Base-by-base conservation (phyloP, 1,139 yeast species). In the Suhomyces anneliseae region DNA sequence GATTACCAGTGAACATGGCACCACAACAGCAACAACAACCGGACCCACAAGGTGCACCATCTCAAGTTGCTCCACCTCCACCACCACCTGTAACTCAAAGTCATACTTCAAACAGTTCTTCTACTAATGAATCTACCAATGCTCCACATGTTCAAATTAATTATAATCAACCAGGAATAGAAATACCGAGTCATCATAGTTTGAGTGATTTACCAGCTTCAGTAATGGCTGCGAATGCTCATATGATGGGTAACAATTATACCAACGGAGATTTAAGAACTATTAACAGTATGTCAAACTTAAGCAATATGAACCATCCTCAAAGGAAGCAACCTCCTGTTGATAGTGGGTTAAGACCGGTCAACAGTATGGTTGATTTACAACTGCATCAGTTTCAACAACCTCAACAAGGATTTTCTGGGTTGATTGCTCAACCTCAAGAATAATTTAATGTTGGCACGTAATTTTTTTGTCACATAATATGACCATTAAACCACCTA, bases 221-320 rank as follows among this genome's bases (percentile, higher is more conserved):
- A 1, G 65, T 65, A 2, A 61, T 66, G 6, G 65, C 65, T 4
- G 62, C 62, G 10, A 59, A 54, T 39, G 59, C 61, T 4, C 52
- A 27, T 15, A 34, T 44, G 31, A 29, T 41, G 34, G 39, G 31
- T 11, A 35, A 34, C 27, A 43, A 40, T 31, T 48, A 48, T 27
- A 38, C 41, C 12, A 42, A 33, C 19, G 47, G 46, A 7, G 70
- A 68, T 46, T 58, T 72, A 34, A 54, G 78, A 34, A 55, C 69
- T 4, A 66, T 70, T 35, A 64, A 68, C 54, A 73, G 78, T 51
- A 70, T 72, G 70, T 61, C 76, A 0, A 71, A 73, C 51, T 54
- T 73, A 38, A 61, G 68, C 19, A 64, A 47, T 10, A 48, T 54
- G 49, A 54, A 54, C 39, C 54, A 53, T 34, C 35, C 35, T 15